Percentiles rank a stretch among this genome's conserved stretches.
Evolutionary conservation across 441 rosid genomes (phyloP).

Genomic region (Populus hybrid): DNA sequence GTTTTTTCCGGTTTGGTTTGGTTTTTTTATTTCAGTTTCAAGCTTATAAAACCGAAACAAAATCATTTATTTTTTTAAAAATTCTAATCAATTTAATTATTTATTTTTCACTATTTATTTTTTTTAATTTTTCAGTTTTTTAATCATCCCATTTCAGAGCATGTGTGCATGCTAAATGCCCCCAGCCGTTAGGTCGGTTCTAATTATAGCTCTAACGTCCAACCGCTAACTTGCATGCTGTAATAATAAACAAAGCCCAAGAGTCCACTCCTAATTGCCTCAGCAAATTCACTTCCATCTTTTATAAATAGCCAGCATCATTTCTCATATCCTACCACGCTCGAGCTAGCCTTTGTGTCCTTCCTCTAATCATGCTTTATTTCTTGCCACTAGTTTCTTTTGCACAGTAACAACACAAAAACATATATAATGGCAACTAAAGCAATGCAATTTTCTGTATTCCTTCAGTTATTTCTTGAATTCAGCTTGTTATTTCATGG

Average conservation of each 20-base stretch:
- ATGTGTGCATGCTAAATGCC: background rate
- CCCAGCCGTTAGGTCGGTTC: constrained; percentile 3
- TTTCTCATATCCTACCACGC: background rate
- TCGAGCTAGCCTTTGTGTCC: no score
- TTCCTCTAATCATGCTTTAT: background rate
- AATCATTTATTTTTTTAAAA: no score
- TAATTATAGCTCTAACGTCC: background rate
- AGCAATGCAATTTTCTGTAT: constrained; percentile 1
- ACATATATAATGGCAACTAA: background rate
- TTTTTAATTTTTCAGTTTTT: no score
- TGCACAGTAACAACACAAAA: background rate
- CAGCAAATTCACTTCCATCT: background rate
- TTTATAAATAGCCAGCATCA: constrained; percentile 1
- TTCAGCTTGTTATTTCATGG: constrained; percentile 1
- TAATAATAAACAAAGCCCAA: background rate
- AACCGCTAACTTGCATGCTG: background rate
- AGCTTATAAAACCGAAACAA: no score
- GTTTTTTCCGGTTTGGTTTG: no score
- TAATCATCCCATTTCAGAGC: no score
- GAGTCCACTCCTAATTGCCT: background rate
- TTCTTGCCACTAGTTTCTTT: background rate
- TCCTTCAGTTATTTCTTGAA: constrained; percentile 12
- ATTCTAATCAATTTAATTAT: no score
- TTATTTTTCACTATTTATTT: no score
- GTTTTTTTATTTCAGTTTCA: no score